Percentiles rank a stretch among this genome's conserved stretches.
Conservation (phyloP, 306 rosid species). For the Prunus armeniaca region DNA sequence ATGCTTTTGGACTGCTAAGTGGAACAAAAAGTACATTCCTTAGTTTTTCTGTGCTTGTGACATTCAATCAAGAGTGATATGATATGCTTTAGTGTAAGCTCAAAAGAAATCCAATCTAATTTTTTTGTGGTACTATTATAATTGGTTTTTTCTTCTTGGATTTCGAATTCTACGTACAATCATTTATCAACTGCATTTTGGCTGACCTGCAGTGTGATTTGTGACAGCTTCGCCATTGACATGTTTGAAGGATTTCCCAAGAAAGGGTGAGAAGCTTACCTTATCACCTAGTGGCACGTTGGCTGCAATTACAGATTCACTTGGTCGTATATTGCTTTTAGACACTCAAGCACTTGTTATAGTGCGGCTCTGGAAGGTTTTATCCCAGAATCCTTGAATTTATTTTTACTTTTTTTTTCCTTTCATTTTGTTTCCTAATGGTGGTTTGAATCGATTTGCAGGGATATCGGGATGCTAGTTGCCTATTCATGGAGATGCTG, state of each 20-base stretch:
- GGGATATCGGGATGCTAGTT: constrained; percentile 97
- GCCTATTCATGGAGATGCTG: constrained; percentile 97
- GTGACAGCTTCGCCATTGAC: constrained; percentile 85
- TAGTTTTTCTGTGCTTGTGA: not conserved
- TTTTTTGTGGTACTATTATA: not conserved
- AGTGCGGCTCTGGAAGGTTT: constrained; percentile 98
- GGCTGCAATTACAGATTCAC: constrained; percentile 97
- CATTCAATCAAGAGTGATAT: not conserved
- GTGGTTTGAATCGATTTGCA: constrained; percentile 32
- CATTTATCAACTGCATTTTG: constrained; percentile 8
- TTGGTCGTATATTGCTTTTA: constrained; percentile 91
- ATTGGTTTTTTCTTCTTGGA: not conserved
- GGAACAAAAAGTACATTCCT: not conserved
- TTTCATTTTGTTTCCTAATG: constrained; percentile 10
- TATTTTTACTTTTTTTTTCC: not conserved
- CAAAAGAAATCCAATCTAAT: not conserved
- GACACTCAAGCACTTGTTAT: constrained; percentile 98
- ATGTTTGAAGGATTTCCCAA: constrained; percentile 86
- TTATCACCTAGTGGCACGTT: constrained; percentile 96
- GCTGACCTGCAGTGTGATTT: constrained; percentile 31
- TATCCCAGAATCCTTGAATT: constrained; percentile 3
- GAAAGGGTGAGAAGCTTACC: constrained; percentile 97
- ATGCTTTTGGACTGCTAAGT: not conserved
- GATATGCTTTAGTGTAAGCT: not conserved
- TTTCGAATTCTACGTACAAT: not conserved